Evolutionary conservation across 2,329 filamentous ascomycete genomes (phyloP).

Genomic region (Bipolaris bicolor): DNA sequence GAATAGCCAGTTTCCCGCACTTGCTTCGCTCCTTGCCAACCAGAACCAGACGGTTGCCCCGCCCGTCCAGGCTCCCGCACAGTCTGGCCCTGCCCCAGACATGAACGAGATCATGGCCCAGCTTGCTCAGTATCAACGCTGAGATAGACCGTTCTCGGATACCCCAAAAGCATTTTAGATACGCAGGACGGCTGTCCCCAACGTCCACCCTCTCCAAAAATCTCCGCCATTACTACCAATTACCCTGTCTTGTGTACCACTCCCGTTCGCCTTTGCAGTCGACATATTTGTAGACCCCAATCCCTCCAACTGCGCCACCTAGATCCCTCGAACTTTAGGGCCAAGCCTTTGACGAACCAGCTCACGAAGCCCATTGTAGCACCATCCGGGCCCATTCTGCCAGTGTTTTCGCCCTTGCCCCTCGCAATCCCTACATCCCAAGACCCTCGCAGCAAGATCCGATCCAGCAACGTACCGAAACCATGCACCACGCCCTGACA

Average conservation of each 20-base stretch:
- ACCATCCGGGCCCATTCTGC: background rate
- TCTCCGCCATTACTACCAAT: slow-evolving; percentile 12
- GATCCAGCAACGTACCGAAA: slow-evolving; percentile 3
- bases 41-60: slow-evolving; percentile 34
- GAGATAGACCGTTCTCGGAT: slow-evolving; percentile 5
- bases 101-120: slow-evolving; percentile 79
- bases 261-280: slow-evolving; percentile 7
- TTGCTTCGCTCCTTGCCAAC: slow-evolving; percentile 39
- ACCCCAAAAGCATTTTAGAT: slow-evolving; percentile 6
- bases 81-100: slow-evolving; percentile 45
- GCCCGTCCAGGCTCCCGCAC: slow-evolving; percentile 39
- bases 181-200: slow-evolving; percentile 8
- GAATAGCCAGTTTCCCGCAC: slow-evolving; percentile 39
- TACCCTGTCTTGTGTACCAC: slow-evolving; percentile 4
- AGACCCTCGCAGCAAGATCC: slow-evolving; percentile 3
- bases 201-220: slow-evolving; percentile 1
- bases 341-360: slow-evolving; percentile 6
- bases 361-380: slow-evolving; percentile 4
- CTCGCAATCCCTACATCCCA: background rate
- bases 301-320: slow-evolving; percentile 12
- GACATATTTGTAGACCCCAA: slow-evolving; percentile 9
- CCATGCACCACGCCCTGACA: slow-evolving; percentile 6
- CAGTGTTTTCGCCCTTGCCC: background rate
- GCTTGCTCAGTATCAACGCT: slow-evolving; percentile 67
- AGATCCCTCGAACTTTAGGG: slow-evolving; percentile 1